These are phyloP conservation scores for Scorias spongiosa DNA, from an alignment of 2,329 filamentous ascomycete species.

Conservation along the genomic window DNA sequence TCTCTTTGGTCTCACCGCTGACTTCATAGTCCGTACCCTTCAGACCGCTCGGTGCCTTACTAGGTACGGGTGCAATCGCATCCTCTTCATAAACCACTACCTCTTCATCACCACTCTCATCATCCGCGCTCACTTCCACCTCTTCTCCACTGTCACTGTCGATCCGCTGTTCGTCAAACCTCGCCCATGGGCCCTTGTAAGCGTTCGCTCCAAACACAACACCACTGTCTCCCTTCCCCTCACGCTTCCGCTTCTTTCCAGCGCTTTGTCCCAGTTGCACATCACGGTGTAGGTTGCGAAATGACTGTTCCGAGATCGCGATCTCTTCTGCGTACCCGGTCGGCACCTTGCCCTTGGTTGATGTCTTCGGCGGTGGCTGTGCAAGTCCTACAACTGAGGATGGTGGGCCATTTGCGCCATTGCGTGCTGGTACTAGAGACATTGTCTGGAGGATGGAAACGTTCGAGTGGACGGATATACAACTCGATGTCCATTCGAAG, in stretches of 20 bases:
- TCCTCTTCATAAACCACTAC: conserved; percentile 67
- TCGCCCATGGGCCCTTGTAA: conserved; percentile 92
- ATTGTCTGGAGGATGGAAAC: conserved; percentile 4
- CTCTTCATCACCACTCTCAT: conserved; percentile 61
- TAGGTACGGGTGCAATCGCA: conserved; percentile 43
- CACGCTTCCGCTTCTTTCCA: conserved; percentile 64
- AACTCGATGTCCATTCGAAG: no score
- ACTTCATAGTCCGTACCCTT: conserved; percentile 40
- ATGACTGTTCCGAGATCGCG: conserved; percentile 77
- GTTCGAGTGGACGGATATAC: no score
- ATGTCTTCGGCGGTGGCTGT: conserved; percentile 16
- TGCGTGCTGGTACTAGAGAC: conserved; percentile 19
- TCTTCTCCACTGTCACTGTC: conserved; percentile 54
- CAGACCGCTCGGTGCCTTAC: conserved; percentile 22
- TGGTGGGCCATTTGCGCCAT: conserved; percentile 20
- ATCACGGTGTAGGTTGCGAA: conserved; percentile 73
- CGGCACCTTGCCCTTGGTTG: conserved; percentile 30
- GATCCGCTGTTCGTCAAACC: conserved; percentile 61
- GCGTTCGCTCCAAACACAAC: conserved; percentile 75
- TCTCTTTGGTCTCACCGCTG: conserved; percentile 44
- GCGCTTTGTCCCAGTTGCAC: conserved; percentile 36
- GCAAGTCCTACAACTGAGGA: conserved; percentile 12
- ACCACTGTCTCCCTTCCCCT: conserved; percentile 70
- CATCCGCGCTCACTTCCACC: conserved; percentile 56
- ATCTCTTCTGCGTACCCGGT: conserved; percentile 84